Evolutionary conservation across 2,329 filamentous ascomycete species (phyloP).

Genomic region (Hysterium pulicare): DNA sequence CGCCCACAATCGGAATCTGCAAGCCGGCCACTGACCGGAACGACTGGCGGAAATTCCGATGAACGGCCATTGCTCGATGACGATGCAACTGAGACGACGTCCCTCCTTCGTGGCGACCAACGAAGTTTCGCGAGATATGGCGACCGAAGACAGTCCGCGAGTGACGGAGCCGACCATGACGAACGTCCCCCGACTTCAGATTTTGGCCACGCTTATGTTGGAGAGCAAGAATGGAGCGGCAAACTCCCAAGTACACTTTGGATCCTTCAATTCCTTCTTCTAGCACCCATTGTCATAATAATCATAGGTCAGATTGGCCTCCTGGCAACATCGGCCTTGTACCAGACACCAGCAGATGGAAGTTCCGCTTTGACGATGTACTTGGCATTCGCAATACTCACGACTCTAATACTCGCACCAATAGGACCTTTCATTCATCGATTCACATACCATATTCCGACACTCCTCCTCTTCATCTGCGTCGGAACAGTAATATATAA

Average conservation of each 20-base stretch:
- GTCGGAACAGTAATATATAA: slow-evolving; percentile 79
- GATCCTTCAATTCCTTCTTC: slow-evolving; percentile 78
- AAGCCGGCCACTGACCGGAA: slow-evolving; percentile 32
- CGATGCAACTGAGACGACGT: slow-evolving; percentile 54
- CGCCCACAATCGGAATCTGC: slow-evolving; percentile 26
- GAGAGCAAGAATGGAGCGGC: slow-evolving; percentile 84
- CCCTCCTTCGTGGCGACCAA: slow-evolving; percentile 51
- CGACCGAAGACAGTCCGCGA: slow-evolving; percentile 36
- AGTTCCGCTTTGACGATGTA: slow-evolving; percentile 70
- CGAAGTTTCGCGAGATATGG: slow-evolving; percentile 56
- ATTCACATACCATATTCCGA: slow-evolving; percentile 76
- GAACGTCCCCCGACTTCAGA: slow-evolving; percentile 34
- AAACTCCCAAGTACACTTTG: slow-evolving; percentile 79
- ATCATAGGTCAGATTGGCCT: slow-evolving; percentile 74
- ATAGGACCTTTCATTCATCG: slow-evolving; percentile 82
- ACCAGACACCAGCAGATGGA: slow-evolving; percentile 83
- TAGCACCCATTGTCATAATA: slow-evolving; percentile 75
- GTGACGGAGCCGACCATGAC: slow-evolving; percentile 32
- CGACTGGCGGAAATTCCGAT: slow-evolving; percentile 28
- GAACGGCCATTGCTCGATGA: slow-evolving; percentile 34
- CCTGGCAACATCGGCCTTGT: slow-evolving; percentile 65
- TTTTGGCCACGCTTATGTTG: slow-evolving; percentile 49
- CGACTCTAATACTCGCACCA: slow-evolving; percentile 71
- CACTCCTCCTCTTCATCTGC: slow-evolving; percentile 71
- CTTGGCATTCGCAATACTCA: slow-evolving; percentile 63